Evolutionary conservation across 108 stramenopile genomes (phyloP), one percentile per base, ranked within the genome.

Genomic region (Pelagomonas calceolata): DNA sequence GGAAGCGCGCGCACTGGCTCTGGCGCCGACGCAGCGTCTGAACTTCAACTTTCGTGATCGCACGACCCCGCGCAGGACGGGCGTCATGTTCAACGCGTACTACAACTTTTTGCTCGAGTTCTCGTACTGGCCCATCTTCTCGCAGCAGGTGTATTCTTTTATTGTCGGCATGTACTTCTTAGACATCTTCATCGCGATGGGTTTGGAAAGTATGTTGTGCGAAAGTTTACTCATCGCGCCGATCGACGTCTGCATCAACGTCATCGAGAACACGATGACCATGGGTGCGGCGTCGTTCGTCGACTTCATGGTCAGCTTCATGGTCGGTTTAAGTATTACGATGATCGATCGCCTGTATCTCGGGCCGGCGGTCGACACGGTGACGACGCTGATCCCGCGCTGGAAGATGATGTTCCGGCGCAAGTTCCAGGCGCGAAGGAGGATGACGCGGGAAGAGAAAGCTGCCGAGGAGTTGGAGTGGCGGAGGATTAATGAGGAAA

Each of bases 281-380:
- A 85, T 91, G 82, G 92, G 92, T 0, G 89, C 92, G 32, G 70
- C 75, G 30, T 84, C 85, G 32, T 90, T 93, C 73, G 78, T 80
- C 46, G 85, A 89, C 68, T 93, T 91, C 67, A 73, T 88, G 17
- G 67, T 89, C 26, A 76, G 82, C 0, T 90, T 84, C 85, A 74
- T 90, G 31, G 79, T 92, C 17, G 81, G 87, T 66, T 66, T 89
- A 30, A 33, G 75, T 14, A 69, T 91, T 21, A 76, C 78, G 66
- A 80, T 89, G 44, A 30, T 90, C 29, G 85, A 90, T 74, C 78
- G 88, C 3, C 71, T 92, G 9, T 89, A 90, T 66, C 36, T 91
- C 16, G 87, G 89, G 70, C 92, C 92, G 17, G 75, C 72, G 12
- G 45, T 88, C 32, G 77, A 86, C 43, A 75, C 75, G 46, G 70